Base-by-base conservation (phyloP, 202 grass and related monocot genomes). In the Cymbopogon flexuosus region DNA sequence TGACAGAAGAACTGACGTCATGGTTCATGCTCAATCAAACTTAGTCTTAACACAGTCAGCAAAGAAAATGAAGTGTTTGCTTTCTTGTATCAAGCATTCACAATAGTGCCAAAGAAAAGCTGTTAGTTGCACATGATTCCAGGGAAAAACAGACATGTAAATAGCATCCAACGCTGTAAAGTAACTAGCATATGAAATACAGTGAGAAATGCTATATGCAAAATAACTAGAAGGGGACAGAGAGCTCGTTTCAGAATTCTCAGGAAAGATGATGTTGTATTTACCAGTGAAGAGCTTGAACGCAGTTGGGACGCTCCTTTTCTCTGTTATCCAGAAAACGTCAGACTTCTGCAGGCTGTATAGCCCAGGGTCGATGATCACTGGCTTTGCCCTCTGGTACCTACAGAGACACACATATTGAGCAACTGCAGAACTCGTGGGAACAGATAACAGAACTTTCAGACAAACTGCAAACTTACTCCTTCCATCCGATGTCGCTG, bases 251-350 rank as follows among this genome's bases (percentile, higher is more conserved):
- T 10, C 34, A 39, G 18, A 71, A 52, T 37, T 46, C n/a, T 52
- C 27, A 39, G 10, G 33, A 40, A 68, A 65, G 40, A 62, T 56
- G 65, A 56, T 57, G 59, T 29, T 66, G 19, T 27, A 76, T 79
- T 68, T 87, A 99, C 96, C 96, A 41, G 92, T 99, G 83, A 99
- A 99, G 65, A 99, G 92, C 80, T 99, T 99, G 78, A 99, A 99
- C 45, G 92, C 96, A 24, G 92, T 99, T 35, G 96, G 96, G 27
- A 99, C 92, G 40, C 96, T 99, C 70, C 96, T 79, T 70, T 94
- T 97, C 87, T 97, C 91, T 10, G 94, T 94, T 73, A 97, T 90
- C 94, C 94, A 97, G 77, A 97, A 97, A 71, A 97, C 94, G 56
- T 97, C 94, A 0, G 94, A 90, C 49, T 97, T 97, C 87, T 97